phyloP scores from a whole-genome alignment of 2,329 filamentous ascomycete species.

The Capronia epimyces region DNA sequence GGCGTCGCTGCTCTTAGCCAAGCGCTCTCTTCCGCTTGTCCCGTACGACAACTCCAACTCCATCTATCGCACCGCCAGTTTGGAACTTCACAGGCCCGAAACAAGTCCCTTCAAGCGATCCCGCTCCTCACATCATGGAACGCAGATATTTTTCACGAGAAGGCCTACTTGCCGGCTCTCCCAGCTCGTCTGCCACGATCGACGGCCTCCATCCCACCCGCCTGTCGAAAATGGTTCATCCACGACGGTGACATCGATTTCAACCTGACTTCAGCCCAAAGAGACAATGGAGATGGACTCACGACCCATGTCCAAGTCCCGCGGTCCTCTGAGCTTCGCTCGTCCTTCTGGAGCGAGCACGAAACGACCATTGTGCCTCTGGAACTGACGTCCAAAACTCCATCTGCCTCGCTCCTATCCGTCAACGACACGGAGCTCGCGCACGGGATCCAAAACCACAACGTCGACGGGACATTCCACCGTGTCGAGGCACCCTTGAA shows the following conservation, averaged over 20 bases:
- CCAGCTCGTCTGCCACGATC: slow-evolving; percentile 50
- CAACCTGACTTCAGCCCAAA: background rate
- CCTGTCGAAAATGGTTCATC: slow-evolving; percentile 56
- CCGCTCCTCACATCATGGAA: slow-evolving; percentile 32
- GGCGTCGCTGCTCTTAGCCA: slow-evolving; percentile 1
- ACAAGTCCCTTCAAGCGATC: slow-evolving; percentile 7
- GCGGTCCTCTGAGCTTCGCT: slow-evolving; percentile 22
- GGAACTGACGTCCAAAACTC: slow-evolving; percentile 46
- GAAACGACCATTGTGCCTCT: slow-evolving; percentile 52
- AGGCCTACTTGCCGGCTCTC: slow-evolving; percentile 48
- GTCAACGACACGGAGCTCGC: background rate
- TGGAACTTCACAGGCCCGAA: background rate
- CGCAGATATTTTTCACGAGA: slow-evolving; percentile 48
- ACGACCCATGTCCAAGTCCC: background rate
- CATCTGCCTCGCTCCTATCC: too few relatives aligned
- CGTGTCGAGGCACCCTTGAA: slow-evolving; percentile 49
- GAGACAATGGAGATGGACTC: background rate
- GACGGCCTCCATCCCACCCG: slow-evolving; percentile 47
- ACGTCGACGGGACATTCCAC: slow-evolving; percentile 36
- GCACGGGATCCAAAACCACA: background rate
- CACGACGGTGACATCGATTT: slow-evolving; percentile 4
- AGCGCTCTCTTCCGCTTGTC: background rate
- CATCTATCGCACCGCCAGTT: background rate
- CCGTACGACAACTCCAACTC: background rate
- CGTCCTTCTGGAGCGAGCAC: slow-evolving; percentile 34